Conservation (phyloP, 2,329 filamentous ascomycete genomes). For the Aspergillus eucalypticola region DNA sequence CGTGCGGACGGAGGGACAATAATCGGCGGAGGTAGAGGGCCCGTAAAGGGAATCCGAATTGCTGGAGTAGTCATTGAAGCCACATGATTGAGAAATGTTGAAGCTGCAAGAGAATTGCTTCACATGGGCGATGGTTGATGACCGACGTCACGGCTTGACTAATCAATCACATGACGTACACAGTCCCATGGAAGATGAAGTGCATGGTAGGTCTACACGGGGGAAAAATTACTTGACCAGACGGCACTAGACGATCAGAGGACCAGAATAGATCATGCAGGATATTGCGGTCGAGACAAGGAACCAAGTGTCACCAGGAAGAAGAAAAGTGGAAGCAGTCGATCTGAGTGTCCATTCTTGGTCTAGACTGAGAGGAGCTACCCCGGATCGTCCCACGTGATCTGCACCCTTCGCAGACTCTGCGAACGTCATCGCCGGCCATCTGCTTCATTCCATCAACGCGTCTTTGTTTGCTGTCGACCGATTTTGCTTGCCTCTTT, state of each 20-base stretch:
- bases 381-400: constrained; percentile 16
- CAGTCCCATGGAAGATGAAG: too few relatives aligned
- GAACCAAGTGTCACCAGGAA: too few relatives aligned
- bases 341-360: neutral
- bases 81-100: constrained; percentile 16
- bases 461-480: neutral
- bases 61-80: constrained; percentile 66
- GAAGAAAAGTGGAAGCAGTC: neutral
- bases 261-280: too few relatives aligned
- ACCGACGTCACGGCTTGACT: neutral
- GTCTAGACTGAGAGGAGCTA: neutral
- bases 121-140: neutral
- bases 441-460: neutral
- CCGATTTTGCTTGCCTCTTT: neutral
- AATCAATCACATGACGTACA: neutral
- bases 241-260: too few relatives aligned
- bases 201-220: too few relatives aligned
- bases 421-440: constrained; percentile 11
- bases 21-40: constrained; percentile 71
- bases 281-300: too few relatives aligned
- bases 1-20: constrained; percentile 73
- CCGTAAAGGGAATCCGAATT: constrained; percentile 88
- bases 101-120: neutral
- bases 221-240: too few relatives aligned
- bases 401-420: constrained; percentile 5